These are phyloP conservation scores for Epichloe glyceriae DNA, from an alignment of 2,329 filamentous ascomycete genomes.

Conservation along the genomic window DNA sequence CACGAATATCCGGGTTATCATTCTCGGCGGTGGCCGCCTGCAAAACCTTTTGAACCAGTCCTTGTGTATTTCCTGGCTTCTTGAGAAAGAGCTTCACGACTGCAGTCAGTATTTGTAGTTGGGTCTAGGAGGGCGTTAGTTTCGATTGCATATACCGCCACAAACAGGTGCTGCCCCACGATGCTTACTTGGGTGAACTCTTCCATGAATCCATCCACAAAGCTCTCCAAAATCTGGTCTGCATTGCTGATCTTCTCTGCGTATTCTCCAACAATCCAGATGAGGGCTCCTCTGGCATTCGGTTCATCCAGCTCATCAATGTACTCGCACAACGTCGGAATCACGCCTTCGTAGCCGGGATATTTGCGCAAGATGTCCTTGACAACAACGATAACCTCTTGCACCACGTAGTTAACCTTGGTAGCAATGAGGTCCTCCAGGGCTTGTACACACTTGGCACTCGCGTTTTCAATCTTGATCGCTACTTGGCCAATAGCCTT, in stretches of 20 bases:
- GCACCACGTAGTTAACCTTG: constrained; percentile 98
- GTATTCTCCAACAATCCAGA: constrained; percentile 99
- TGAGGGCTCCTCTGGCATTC: constrained; percentile 75
- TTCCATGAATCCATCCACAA: constrained; percentile 89
- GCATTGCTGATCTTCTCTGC: constrained; percentile 98
- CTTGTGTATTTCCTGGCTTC: constrained; percentile 84
- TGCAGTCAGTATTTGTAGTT: constrained; percentile 91
- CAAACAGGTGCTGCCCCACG: background rate
- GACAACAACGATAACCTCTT: constrained; percentile 97
- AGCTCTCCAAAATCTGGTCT: constrained; percentile 81
- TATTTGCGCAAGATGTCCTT: constrained; percentile 98
- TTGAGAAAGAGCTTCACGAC: constrained; percentile 97
- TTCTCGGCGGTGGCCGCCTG: constrained; percentile 88
- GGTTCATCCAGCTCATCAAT: constrained; percentile 96
- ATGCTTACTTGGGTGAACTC: constrained; percentile 76
- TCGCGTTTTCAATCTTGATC: constrained; percentile 93
- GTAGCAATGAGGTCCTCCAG: constrained; percentile 89
- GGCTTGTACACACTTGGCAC: constrained; percentile 90
- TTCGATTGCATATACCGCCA: background rate
- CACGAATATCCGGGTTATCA: constrained; percentile 94
- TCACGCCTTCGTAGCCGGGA: constrained; percentile 94
- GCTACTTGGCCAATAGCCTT: constrained; percentile 96
- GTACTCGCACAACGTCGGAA: constrained; percentile 88
- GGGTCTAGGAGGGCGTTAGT: constrained; percentile 47
- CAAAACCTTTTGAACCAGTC: constrained; percentile 84